phyloP scores from a whole-genome alignment of 2,329 filamentous ascomycete genomes.

The Coniella lustricola region DNA sequence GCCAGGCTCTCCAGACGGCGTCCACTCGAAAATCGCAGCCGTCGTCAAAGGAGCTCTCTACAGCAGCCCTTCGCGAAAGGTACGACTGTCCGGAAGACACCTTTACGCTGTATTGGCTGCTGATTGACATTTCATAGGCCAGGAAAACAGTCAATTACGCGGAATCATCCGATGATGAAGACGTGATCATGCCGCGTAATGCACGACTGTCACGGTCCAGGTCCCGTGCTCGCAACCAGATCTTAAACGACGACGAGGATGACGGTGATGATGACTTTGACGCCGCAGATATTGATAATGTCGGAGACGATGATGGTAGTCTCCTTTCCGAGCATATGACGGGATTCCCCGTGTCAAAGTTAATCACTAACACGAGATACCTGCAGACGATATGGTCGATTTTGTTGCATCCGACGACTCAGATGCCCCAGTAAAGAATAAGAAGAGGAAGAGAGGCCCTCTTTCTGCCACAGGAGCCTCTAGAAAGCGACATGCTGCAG shows the following conservation, averaged over 20 bases:
- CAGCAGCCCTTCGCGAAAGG: conserved; percentile 77
- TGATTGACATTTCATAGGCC: conserved; percentile 27
- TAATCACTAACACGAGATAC: neutral
- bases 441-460: conserved; percentile 67
- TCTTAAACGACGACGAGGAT: conserved; percentile 61
- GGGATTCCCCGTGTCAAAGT: too few relatives aligned
- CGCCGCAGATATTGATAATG: conserved; percentile 50
- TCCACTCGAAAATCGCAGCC: conserved; percentile 28
- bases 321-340: too few relatives aligned
- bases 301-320: conserved; percentile 57
- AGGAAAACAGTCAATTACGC: conserved; percentile 68
- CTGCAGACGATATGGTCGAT: conserved; percentile 71
- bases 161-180: conserved; percentile 76
- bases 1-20: conserved; percentile 35
- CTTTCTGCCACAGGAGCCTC: conserved; percentile 38
- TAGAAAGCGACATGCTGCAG: conserved; percentile 57
- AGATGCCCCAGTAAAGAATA: conserved; percentile 56
- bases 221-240: conserved; percentile 47
- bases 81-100: conserved; percentile 28
- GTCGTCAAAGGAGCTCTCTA: conserved; percentile 33
- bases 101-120: neutral
- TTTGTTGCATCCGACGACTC: conserved; percentile 86
- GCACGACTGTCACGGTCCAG: conserved; percentile 32
- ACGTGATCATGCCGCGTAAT: conserved; percentile 50
- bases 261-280: conserved; percentile 66